Evolutionary conservation across 2,329 filamentous ascomycete genomes (phyloP), one percentile per base, ranked within the genome.

Genomic region (Akanthomyces dipterigenus): DNA sequence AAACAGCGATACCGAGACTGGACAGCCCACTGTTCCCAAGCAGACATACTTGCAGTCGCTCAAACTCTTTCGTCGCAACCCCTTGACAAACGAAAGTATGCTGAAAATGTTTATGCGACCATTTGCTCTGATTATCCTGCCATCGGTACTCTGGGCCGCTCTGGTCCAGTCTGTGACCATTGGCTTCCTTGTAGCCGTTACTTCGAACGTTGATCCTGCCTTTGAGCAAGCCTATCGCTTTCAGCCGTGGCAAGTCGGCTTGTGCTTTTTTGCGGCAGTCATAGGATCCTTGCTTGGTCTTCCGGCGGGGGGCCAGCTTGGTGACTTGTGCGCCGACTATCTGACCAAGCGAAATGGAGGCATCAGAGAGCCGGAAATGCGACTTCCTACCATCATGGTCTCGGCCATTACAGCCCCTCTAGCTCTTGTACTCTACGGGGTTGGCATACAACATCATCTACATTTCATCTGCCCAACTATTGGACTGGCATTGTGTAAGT

Each of bases 351-450:
- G 75, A 31, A 86, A 85, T 65, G 75, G 77, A 4, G 83, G 83
- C 5, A 75, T 86, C 22, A 75, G 82, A n/a, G 78, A 84, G 55
- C 81, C 83, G 0, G 82, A 85, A 67, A 85, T 86, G 82, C 75
- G 83, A n/a, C 70, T 86, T 5, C 82, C 82, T 1, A 79, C 79
- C 5, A 76, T 86, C 20, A 68, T 76, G 12, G 73, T 82, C 18
- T 58, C 55, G n/a, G 55, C 34, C 45, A 58, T 58, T 22, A 58
- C 55, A 31, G 45, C 55, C 0, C 80, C 80, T 0, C 66, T 81
- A 11, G 68, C 75, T 0, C 64, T 82, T 26, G 62, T 80, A 0
- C 68, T 82, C 6, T 82, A 77, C 63, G 80, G 80, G 0, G 73
- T 80, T 1, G 79, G 79, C 1, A 78, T 82, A 43, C 64, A 77